Percentiles rank a stretch among this genome's conserved stretches.
These are phyloP conservation scores for Aspergillus brasiliensis DNA, from an alignment of 2,329 filamentous ascomycete species.

Conservation along the genomic window DNA sequence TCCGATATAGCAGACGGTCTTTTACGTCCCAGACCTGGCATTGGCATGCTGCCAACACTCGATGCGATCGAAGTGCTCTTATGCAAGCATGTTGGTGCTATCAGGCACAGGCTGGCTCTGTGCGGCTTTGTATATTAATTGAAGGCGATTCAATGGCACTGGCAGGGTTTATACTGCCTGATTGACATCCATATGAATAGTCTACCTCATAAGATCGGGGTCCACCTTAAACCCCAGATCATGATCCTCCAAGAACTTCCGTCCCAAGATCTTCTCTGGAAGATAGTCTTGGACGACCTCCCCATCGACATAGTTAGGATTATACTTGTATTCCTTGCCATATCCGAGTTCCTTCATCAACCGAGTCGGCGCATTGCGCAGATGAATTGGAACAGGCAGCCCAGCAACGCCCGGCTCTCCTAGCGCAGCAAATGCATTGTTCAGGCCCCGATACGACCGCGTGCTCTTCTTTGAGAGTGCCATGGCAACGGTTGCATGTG, in stretches of 20 bases:
- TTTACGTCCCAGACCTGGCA: too few species aligned
- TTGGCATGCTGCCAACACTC: too few species aligned
- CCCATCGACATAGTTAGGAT: slow-evolving; percentile 83
- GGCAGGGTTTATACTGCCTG: not conserved
- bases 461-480: slow-evolving; percentile 83
- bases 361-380: slow-evolving; percentile 88
- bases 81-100: too few species aligned
- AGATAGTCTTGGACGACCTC: slow-evolving; percentile 85
- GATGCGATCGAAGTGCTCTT: too few species aligned
- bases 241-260: slow-evolving; percentile 74
- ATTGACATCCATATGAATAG: not conserved
- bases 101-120: too few species aligned
- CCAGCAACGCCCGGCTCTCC: slow-evolving; percentile 80
- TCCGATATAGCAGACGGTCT: too few species aligned
- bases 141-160: too few species aligned
- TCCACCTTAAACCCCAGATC: slow-evolving; percentile 82
- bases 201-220: slow-evolving; percentile 55
- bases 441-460: slow-evolving; percentile 77
- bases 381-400: slow-evolving; percentile 79
- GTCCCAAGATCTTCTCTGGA: slow-evolving; percentile 71
- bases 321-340: slow-evolving; percentile 93
- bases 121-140: too few species aligned
- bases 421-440: slow-evolving; percentile 76
- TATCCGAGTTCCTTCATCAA: slow-evolving; percentile 93
- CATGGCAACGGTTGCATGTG: slow-evolving; percentile 81